A percentile compares a stretch with the other conserved stretches of the same genome.
phyloP scores from a whole-genome alignment of 108 stramenopile genomes.

The Ochromonas danica region DNA sequence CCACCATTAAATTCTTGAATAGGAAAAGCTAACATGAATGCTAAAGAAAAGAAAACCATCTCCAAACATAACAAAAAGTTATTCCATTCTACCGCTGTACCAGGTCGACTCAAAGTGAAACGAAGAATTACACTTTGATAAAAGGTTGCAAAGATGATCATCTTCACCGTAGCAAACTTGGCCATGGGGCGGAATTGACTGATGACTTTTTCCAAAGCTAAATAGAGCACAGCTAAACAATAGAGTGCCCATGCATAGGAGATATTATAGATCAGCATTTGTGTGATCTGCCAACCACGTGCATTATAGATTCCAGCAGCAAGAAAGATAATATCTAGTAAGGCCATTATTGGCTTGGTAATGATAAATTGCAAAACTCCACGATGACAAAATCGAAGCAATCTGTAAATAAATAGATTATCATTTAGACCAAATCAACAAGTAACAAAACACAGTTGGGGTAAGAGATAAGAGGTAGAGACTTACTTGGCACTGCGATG shows the following conservation, averaged over 20 bases:
- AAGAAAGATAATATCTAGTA: constrained; percentile 42
- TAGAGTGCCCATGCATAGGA: constrained; percentile 58
- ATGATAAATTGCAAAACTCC: constrained; percentile 59
- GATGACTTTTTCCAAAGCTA: constrained; percentile 44
- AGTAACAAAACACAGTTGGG: too few species aligned
- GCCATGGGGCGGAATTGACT: constrained; percentile 47
- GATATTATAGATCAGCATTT: constrained; percentile 54
- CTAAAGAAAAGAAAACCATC: constrained; percentile 41
- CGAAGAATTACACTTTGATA: constrained; percentile 47
- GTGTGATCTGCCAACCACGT: constrained; percentile 36
- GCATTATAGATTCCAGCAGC: constrained; percentile 39
- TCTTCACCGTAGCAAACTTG: constrained; percentile 59
- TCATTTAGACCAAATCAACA: too few species aligned
- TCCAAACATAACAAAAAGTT: constrained; percentile 52
- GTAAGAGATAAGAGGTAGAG: too few species aligned
- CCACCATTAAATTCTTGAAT: constrained; percentile 39
- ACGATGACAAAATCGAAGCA: too few species aligned
- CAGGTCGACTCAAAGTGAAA: constrained; percentile 42
- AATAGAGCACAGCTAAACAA: constrained; percentile 59
- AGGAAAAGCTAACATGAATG: constrained; percentile 44
- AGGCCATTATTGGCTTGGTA: constrained; percentile 55
- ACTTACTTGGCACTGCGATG: too few species aligned
- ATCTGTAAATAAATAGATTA: too few species aligned
- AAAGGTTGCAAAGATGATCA: constrained; percentile 54
- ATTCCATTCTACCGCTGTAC: constrained; percentile 49